A percentile compares a stretch with the other conserved stretches of the same genome.
These are phyloP conservation scores for Apiotrichum domesticum DNA, from an alignment of 1,284 basidiomycete species.

Conservation along the genomic window DNA sequence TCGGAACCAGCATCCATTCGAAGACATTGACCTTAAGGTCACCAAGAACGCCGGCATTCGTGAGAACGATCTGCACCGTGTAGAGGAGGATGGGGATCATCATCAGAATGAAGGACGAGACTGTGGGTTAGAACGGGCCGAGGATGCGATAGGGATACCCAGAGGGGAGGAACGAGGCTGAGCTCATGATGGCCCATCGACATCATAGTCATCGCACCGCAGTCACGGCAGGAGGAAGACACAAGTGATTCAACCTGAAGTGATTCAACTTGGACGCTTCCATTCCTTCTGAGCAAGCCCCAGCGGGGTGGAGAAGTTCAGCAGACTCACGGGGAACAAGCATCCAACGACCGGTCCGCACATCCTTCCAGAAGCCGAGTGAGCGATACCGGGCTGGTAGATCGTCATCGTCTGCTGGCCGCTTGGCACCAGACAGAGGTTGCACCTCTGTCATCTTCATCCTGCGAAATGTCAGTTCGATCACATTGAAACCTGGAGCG, in stretches of 20 bases:
- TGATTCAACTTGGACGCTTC: no score
- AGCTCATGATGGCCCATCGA: not conserved
- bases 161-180: no score
- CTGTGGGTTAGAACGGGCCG: conserved; percentile 43
- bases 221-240: no score
- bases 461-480: not conserved
- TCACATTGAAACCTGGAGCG: no score
- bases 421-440: conserved; percentile 23
- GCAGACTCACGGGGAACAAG: conserved; percentile 60
- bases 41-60: conserved; percentile 37
- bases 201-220: not conserved
- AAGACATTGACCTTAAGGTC: conserved; percentile 65
- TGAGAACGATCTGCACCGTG: conserved; percentile 60
- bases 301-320: not conserved
- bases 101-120: conserved; percentile 65
- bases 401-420: conserved; percentile 11
- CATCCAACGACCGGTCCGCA: conserved; percentile 62
- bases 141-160: no score
- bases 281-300: not conserved
- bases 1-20: conserved; percentile 66
- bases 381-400: conserved; percentile 34
- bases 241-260: no score
- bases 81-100: conserved; percentile 66
- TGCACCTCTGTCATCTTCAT: conserved; percentile 21
- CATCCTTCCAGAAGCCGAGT: conserved; percentile 50